Percentiles rank a stretch among this genome's conserved stretches.
phyloP scores from a whole-genome alignment of 2,329 filamentous ascomycete species.

The Botrytis hyacinthi region DNA sequence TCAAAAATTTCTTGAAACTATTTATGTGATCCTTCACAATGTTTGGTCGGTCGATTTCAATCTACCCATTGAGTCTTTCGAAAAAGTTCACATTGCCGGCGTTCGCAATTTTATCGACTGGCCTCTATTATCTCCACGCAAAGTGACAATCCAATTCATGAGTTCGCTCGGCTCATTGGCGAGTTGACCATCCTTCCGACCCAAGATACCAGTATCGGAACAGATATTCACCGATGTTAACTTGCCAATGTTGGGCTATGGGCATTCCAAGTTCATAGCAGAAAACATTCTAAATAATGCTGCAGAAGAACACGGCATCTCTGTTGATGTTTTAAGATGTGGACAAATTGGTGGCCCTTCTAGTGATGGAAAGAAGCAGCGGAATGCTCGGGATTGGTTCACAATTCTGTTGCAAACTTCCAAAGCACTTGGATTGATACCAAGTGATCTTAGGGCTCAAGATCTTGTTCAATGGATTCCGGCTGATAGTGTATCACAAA shows the following conservation, averaged over 20 bases:
- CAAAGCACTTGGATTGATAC: neutral
- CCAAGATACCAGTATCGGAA: constrained; percentile 40
- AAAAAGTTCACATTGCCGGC: constrained; percentile 39
- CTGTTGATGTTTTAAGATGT: constrained; percentile 44
- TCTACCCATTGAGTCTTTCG: constrained; percentile 39
- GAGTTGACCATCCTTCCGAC: constrained; percentile 3
- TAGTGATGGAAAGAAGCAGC: constrained; percentile 43
- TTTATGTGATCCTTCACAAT: constrained; percentile 23
- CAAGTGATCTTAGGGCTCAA: constrained; percentile 35
- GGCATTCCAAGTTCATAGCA: constrained; percentile 31
- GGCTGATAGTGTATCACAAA: constrained; percentile 25
- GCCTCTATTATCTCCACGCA: neutral
- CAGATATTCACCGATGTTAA: constrained; percentile 36
- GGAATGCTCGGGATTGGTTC: constrained; percentile 55
- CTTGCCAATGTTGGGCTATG: constrained; percentile 36
- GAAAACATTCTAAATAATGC: constrained; percentile 44
- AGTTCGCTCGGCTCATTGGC: constrained; percentile 27
- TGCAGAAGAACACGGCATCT: constrained; percentile 41
- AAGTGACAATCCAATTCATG: constrained; percentile 34
- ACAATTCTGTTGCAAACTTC: neutral
- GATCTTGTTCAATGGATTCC: constrained; percentile 46
- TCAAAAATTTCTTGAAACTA: neutral
- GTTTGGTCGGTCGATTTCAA: constrained; percentile 44
- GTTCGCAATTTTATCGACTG: constrained; percentile 42
- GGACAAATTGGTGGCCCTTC: constrained; percentile 48